Evolutionary conservation across 1,284 basidiomycete species (phyloP).

Genomic region (Lentinula novae-zelandiae): DNA sequence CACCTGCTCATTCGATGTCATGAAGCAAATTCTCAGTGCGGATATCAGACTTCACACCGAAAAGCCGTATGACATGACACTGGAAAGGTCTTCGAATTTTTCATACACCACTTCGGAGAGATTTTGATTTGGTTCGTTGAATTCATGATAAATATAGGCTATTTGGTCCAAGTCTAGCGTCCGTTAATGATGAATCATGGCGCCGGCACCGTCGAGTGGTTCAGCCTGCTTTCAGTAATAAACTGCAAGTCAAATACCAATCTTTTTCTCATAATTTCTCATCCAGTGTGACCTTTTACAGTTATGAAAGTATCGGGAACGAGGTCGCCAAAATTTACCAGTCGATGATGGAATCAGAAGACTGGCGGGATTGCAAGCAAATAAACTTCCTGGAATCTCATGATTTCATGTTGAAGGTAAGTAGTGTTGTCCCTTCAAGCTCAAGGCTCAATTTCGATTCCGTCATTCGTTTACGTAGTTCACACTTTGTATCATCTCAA

Average conservation of each 20-base stretch:
- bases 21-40: slow-evolving; percentile 19
- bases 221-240: slow-evolving; percentile 27
- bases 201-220: slow-evolving; percentile 27
- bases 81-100: background rate
- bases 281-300: slow-evolving; percentile 6
- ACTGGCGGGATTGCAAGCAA: slow-evolving; percentile 18
- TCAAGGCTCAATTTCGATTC: slow-evolving; percentile 17
- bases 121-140: no score
- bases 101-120: background rate
- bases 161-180: slow-evolving; percentile 28
- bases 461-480: slow-evolving; percentile 15
- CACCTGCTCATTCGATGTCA: slow-evolving; percentile 20
- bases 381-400: no score
- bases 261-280: background rate
- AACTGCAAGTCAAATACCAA: slow-evolving; percentile 19
- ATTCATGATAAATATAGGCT: slow-evolving; percentile 13
- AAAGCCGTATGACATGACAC: slow-evolving; percentile 17
- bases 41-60: slow-evolving; percentile 17
- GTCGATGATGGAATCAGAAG: slow-evolving; percentile 26
- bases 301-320: slow-evolving; percentile 21
- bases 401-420: no score
- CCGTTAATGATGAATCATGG: slow-evolving; percentile 27
- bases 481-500: slow-evolving; percentile 22
- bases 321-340: slow-evolving; percentile 21
- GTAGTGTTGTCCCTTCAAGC: background rate